Evolutionary conservation across 805 yeast species (phyloP), one percentile per base, ranked within the genome.

Genomic region (Cyberlindnera saturnus): DNA sequence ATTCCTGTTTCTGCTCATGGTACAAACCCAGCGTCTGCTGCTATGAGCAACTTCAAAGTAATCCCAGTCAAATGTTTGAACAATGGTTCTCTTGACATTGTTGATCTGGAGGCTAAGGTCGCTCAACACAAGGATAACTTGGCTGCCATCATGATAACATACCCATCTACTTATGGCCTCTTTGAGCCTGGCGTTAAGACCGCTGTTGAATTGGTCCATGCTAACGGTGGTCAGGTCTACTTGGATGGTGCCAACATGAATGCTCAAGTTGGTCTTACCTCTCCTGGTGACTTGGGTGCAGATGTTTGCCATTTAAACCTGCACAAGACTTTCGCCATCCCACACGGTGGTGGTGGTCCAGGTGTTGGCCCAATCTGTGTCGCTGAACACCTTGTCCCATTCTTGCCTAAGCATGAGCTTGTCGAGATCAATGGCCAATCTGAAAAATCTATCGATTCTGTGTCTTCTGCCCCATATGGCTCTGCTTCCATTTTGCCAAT

Each of bases 281-380:
- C 96, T 6, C 98, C 99, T 9, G 99, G 98, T 45, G 97, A 89
- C 60, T 70, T 93, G 54, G 98, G 97, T 41, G 98, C 98, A 11
- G 99, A 93, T 67, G 98, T 93, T 34, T 93, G 99, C 65, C 99
- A 93, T 60, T 75, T 93, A 70, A 93, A 93, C 64, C 73, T 93
- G 61, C 99, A 93, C 73, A 93, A 93, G 70, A 93, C 99, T 1
- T 93, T 93, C 72, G 89, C 97, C 37, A 88, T 93, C 59, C 95
- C 96, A 43, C 99, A 93, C 60, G 99, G 99, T 60, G 99, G 99
- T 61, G 99, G 99, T 62, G 99, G 99, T 35, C 99, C 99, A 34
- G 99, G 98, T 61, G 95, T 89, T 57, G 99, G 97, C 16, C 98
- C 98, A 40, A 93, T 93, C 50, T 88, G 98, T 74, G 98, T 91